Conservation (phyloP, 345 rosid species). For the Murraya koenigii region DNA sequence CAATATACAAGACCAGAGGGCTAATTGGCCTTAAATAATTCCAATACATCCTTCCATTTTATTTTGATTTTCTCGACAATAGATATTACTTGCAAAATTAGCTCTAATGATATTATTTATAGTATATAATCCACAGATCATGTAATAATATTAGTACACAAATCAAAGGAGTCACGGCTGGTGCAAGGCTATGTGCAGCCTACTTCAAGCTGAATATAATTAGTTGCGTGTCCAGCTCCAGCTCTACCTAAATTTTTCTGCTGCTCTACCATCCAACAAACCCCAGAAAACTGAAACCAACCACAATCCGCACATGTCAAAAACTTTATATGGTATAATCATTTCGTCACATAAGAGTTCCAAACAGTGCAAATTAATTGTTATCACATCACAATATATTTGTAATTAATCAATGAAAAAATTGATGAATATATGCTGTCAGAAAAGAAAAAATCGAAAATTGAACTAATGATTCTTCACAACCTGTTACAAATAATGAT, state of each 20-base stretch:
- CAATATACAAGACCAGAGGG: not conserved
- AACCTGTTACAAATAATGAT: too few species aligned
- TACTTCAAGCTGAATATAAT: not conserved
- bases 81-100: not conserved
- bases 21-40: not conserved
- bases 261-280: constrained; percentile 48
- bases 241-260: too few species aligned
- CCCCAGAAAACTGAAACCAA: constrained; percentile 55
- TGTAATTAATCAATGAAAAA: too few species aligned
- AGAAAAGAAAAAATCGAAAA: too few species aligned
- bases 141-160: too few species aligned
- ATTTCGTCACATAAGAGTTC: too few species aligned
- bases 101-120: not conserved
- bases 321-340: too few species aligned
- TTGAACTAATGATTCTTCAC: too few species aligned
- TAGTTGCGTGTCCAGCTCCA: too few species aligned
- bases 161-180: constrained; percentile 11
- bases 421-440: too few species aligned
- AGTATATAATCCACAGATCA: not conserved
- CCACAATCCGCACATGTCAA: not conserved
- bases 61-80: not conserved
- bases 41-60: not conserved
- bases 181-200: not conserved
- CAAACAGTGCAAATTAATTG: too few species aligned
- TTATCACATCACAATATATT: too few species aligned